Evolutionary conservation across 225 moss, liverwort and hornwort genomes (phyloP), one percentile per base, ranked within the genome.

Genomic region (Anthoceros angustus): DNA sequence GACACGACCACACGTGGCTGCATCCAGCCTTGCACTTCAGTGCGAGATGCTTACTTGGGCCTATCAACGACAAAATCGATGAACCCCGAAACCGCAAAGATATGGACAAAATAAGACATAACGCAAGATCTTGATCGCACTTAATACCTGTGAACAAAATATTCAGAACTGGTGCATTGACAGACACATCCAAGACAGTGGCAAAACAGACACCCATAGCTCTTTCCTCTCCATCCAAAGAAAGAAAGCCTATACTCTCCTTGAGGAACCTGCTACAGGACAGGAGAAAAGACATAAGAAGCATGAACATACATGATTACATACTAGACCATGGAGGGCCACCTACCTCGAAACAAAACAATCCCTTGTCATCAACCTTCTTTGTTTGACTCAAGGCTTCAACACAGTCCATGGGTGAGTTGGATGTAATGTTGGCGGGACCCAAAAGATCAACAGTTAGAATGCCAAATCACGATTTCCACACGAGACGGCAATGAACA

Each of bases 131-230:
- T 48, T 41, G 41, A 25, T 3, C 45, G 9, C 71, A 50, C 7
- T n/a, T n/a, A n/a, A 39, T 73, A 87, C 86, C 84, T 91, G 71
- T 78, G 64, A 88, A 92, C 69, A 65, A 25, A 43, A 80, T 82
- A 78, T 84, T 79, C 69, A 80, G 66, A 42, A 88, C 63, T 41
- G 91, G 91, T 70, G 75, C 79, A 15, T 64, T 62, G 9, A 88
- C 81, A 64, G 72, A 73, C 46, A 92, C 79, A 66, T 92, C 88
- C 69, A 84, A 64, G 39, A 77, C 75, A 41, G 68, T 60, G 42
- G 91, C 87, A 73, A 87, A 79, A 73, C 87, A 86, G 65, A 92
- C 73, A 42, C 91, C 86, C 55, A 75, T 72, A 41, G 73, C 68
- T 65, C 64, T 80, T 73, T 92, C 91, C 68, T 82, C 77, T 9